Conservation (phyloP, 1,284 basidiomycete genomes). For the Microbotryomycetes sp. region DNA sequence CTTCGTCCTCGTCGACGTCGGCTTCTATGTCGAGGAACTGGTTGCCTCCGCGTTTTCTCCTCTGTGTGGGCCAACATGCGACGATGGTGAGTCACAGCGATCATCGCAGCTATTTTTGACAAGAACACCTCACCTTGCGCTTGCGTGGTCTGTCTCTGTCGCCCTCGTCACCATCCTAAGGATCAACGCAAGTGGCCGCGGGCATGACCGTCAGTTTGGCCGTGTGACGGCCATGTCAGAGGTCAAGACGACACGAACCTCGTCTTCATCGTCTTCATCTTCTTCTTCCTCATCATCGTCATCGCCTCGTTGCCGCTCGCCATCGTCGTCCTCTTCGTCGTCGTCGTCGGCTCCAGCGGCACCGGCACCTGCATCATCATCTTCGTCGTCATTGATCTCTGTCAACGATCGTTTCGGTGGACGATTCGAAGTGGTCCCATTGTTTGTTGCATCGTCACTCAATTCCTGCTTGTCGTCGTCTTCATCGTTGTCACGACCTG, state of each 20-base stretch:
- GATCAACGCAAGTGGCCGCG: slow-evolving; percentile 4
- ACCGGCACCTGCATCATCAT: slow-evolving; percentile 52
- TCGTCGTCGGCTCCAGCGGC: slow-evolving; percentile 43
- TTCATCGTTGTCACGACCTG: not conserved
- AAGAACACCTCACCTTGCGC: slow-evolving; percentile 20
- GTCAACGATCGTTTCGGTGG: slow-evolving; percentile 8
- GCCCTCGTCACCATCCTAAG: slow-evolving; percentile 8
- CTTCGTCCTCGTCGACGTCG: slow-evolving; percentile 77
- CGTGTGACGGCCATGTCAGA: no score
- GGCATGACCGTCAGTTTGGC: slow-evolving; percentile 48
- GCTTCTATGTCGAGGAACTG: slow-evolving; percentile 94
- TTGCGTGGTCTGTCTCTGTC: slow-evolving; percentile 29
- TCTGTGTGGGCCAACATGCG: not conserved
- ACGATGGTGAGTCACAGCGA: not conserved
- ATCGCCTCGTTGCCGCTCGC: slow-evolving; percentile 12
- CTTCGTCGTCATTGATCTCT: slow-evolving; percentile 42
- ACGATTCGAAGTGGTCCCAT: not conserved
- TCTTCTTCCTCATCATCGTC: slow-evolving; percentile 34
- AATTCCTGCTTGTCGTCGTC: slow-evolving; percentile 1
- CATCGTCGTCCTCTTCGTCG: slow-evolving; percentile 33
- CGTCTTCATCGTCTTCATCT: slow-evolving; percentile 48
- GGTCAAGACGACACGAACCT: slow-evolving; percentile 44
- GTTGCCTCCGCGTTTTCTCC: slow-evolving; percentile 47
- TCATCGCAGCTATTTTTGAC: no score
- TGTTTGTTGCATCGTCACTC: not conserved